Conservation (phyloP, 2,329 filamentous ascomycete species). For the Lasiodiplodia theobromae region DNA sequence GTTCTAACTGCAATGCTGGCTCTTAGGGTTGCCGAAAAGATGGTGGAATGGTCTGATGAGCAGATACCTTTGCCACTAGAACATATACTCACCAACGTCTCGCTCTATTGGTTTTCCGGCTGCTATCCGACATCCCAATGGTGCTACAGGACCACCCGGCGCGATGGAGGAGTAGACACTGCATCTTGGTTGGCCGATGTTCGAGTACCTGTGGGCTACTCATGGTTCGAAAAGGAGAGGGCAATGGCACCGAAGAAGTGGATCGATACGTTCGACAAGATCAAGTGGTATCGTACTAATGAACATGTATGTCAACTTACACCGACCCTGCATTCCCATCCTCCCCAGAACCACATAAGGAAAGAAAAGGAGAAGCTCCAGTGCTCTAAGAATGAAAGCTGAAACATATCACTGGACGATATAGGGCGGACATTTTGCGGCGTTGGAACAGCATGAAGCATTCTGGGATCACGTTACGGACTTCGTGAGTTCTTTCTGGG, state of each 20-base stretch:
- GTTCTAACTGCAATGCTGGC: too few relatives aligned
- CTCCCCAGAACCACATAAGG: too few relatives aligned
- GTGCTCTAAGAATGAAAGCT: too few relatives aligned
- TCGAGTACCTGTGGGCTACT: conserved; percentile 53
- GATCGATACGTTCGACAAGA: conserved; percentile 46
- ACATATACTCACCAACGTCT: conserved; percentile 58
- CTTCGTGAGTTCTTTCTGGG: conserved; percentile 49
- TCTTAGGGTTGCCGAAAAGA: conserved; percentile 61
- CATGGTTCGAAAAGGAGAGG: conserved; percentile 54
- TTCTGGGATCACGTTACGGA: conserved; percentile 55
- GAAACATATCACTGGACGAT: conserved; percentile 40
- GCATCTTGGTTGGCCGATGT: conserved; percentile 2
- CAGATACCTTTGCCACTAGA: conserved; percentile 47
- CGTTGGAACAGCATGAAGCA: conserved; percentile 52
- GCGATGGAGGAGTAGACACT: not conserved
- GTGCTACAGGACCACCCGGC: conserved; percentile 47
- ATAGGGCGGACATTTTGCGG: conserved; percentile 63
- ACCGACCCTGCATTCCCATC: conserved; percentile 30
- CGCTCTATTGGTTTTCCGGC: conserved; percentile 64
- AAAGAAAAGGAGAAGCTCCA: too few relatives aligned
- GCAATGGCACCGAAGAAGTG: conserved; percentile 46
- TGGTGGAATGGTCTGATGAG: conserved; percentile 61
- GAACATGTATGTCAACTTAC: not conserved
- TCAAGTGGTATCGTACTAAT: conserved; percentile 44
- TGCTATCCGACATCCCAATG: conserved; percentile 58